Evolutionary conservation across 768 basidiomycete genomes (phyloP), one percentile per base, ranked within the genome.

Genomic region (Lactarius vividus): DNA sequence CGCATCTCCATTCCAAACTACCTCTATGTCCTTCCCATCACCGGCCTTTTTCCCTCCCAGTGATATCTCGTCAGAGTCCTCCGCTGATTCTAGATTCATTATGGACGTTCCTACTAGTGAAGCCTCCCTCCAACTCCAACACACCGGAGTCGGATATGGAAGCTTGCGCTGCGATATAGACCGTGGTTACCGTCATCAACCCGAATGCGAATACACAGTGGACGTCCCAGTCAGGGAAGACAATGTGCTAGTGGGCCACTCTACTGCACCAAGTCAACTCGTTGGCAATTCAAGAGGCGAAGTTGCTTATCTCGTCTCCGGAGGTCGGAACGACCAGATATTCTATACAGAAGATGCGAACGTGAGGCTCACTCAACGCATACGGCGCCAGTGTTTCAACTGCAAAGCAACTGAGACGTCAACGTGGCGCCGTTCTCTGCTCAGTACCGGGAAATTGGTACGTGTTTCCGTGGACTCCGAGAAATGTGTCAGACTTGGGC

Each of bases 381-480:
- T 92, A 56, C 82, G 90, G 28, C 77, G 90, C 42, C 79, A 88
- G 56, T 92, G 90, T 74, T 91, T 88, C 83, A 92, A 92, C 74
- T 92, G 90, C 76, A 87, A 87, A 73, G 91, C 89, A 28, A 91
- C 89, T 20, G 91, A 92, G 69, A 92, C 91, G 40, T 87, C 86
- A 58, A 92, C 89, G 35, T 92, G 90, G 90, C 77, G 91, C 33
- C 77, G 91, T 66, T 86, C 84, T 20, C 89, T 88, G 71, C 82
- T 92, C 65, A 86, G 82, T 65, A 88, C 89, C 1, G 91, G 90
- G 29, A 92, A 92, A 84, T 88, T 92, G 69, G 83, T 82, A 39
- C 10, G 56, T 59, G 23, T 33, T 9, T 4, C 44, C 44, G 44
- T 46, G 10, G 4, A 23, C 54, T 2, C 20, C 15, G 54, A 55